A percentile compares a stretch with the other conserved stretches of the same genome.
phyloP scores from a whole-genome alignment of 106 monocot species.

The Platanthera guangdongensis region DNA sequence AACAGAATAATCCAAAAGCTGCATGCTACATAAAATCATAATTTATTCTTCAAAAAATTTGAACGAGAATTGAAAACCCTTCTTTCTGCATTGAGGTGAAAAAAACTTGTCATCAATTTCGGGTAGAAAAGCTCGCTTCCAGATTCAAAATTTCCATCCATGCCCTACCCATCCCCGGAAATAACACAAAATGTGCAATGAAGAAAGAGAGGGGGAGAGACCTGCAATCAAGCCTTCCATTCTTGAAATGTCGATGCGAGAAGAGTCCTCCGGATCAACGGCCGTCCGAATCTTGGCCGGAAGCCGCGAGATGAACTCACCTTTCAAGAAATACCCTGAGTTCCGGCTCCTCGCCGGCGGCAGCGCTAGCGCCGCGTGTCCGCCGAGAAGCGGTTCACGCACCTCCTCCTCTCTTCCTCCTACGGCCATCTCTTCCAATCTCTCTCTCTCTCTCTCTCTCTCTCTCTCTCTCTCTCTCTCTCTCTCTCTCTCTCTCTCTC shows the following conservation, averaged over 20 bases:
- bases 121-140: too few species aligned
- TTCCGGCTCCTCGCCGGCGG: not conserved
- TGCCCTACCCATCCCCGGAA: too few species aligned
- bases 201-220: not conserved
- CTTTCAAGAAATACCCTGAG: not conserved
- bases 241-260: constrained; percentile 14
- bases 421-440: not conserved
- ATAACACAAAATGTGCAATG: too few species aligned
- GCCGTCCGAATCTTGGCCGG: constrained; percentile 11
- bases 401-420: not conserved
- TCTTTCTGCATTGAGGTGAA: too few species aligned
- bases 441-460: too few species aligned
- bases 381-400: not conserved
- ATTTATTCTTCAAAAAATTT: not conserved
- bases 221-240: constrained; percentile 1
- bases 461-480: too few species aligned
- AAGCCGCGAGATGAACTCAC: constrained; percentile 15
- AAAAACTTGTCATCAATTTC: too few species aligned
- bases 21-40: too few species aligned
- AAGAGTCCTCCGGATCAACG: constrained; percentile 22
- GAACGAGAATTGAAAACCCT: too few species aligned
- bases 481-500: too few species aligned
- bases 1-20: too few species aligned
- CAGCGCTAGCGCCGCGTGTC: not conserved
- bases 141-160: too few species aligned